These are phyloP conservation scores for Arctium lappa DNA, from an alignment of 129 eudicot species.

Conservation along the genomic window DNA sequence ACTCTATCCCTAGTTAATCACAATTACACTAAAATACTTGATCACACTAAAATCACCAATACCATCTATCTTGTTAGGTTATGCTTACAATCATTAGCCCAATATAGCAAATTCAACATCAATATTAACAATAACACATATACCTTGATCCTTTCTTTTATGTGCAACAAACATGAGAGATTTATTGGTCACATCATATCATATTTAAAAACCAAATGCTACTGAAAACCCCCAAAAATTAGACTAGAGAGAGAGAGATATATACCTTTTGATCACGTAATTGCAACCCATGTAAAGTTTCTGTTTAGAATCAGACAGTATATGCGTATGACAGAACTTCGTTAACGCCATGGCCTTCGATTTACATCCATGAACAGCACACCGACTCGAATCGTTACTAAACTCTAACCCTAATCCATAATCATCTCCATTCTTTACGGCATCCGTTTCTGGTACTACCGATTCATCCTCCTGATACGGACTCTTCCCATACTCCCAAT, in stretches of 20 bases:
- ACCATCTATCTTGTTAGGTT: background rate
- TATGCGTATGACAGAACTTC: constrained; percentile 62
- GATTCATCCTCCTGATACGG: constrained; percentile 50
- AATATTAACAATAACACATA: background rate
- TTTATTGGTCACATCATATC: background rate
- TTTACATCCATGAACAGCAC: constrained; percentile 47
- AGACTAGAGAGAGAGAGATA: background rate
- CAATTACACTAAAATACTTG: no score
- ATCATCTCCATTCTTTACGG: constrained; percentile 18
- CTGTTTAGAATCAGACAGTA: constrained; percentile 60
- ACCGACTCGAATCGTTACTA: constrained; percentile 19
- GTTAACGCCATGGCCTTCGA: constrained; percentile 69
- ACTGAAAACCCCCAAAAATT: background rate
- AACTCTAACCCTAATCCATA: constrained; percentile 11
- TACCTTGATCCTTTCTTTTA: background rate
- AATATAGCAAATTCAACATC: background rate
- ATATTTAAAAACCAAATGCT: background rate
- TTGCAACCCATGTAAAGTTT: constrained; percentile 60
- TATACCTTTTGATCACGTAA: constrained; percentile 53
- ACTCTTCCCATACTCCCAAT: constrained; percentile 66
- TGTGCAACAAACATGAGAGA: background rate
- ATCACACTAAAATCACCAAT: background rate
- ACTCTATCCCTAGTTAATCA: no score
- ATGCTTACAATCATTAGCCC: background rate
- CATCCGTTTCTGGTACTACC: background rate